These are phyloP conservation scores for Puya raimondii DNA, from an alignment of 176 grass and related monocot genomes.

Conservation along the genomic window DNA sequence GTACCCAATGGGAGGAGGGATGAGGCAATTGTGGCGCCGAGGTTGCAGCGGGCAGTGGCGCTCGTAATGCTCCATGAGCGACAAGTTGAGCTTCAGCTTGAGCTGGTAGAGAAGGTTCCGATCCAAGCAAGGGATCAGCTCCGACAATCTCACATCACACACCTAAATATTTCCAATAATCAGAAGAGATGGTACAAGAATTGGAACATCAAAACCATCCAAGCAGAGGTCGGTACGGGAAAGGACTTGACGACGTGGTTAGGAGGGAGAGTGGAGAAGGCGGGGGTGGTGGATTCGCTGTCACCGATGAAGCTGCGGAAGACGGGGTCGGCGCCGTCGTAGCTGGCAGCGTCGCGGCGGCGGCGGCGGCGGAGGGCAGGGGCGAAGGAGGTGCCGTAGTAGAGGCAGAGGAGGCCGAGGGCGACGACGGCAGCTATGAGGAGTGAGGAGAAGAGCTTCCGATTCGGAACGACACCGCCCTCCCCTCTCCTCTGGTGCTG, in stretches of 20 bases:
- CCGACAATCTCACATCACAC: conserved; percentile 49
- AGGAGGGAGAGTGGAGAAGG: conserved; percentile 24
- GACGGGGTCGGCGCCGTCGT: neutral
- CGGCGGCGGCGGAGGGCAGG: conserved; percentile 20
- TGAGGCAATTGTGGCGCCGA: conserved; percentile 66
- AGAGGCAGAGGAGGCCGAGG: conserved; percentile 77
- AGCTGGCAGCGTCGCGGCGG: neutral
- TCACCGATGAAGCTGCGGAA: conserved; percentile 6
- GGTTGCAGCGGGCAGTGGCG: conserved; percentile 50
- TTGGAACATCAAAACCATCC: conserved; percentile 6
- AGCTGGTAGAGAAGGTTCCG: conserved; percentile 52
- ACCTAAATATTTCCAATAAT: conserved; percentile 28
- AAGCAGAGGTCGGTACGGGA: conserved; percentile 3
- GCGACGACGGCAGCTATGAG: conserved; percentile 32
- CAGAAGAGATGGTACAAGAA: neutral
- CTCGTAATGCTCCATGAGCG: conserved; percentile 83
- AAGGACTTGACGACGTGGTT: conserved; percentile 25
- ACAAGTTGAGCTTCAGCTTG: conserved; percentile 52
- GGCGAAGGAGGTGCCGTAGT: conserved; percentile 59
- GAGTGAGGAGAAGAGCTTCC: conserved; percentile 42
- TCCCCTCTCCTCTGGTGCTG: conserved; percentile 18
- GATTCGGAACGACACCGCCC: conserved; percentile 13
- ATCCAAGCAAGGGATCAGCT: conserved; percentile 75
- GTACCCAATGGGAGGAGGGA: conserved; percentile 60
- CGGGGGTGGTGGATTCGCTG: conserved; percentile 26